Base-by-base conservation (phyloP, 1,284 basidiomycete genomes). In the Malassezia slooffiae region DNA sequence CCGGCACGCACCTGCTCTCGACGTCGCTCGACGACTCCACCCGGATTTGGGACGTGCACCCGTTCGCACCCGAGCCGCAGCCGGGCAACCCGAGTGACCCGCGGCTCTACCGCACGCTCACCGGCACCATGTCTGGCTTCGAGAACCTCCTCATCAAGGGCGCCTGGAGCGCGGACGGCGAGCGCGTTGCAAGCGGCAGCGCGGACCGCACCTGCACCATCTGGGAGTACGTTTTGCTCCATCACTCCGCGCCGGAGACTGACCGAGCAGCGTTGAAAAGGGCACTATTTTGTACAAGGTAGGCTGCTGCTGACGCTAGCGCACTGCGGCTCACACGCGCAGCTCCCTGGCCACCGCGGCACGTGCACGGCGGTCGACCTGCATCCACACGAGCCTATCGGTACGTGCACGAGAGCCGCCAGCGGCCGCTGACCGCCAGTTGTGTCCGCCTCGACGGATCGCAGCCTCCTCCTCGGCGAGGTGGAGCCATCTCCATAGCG, bases 41-140 rank as follows among this genome's bases (percentile, higher is more conserved):
- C 1, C 46, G 63, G 8, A 57, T 70, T 19, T 70, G 68, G 68
- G 68, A 70, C 31, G 62, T 70, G 4, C 50, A 62, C n/a, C 68
- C 68, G 1, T 70, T 68, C 38, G 68, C 65, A 19, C 60, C 62
- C 1, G 56, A 60, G 21, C 55, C 57, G 1, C 40, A 47, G 23
- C 57, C 57, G 1, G 50, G 55, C n/a, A 49, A 55, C 23, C 38
- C 43, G 30, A 21, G 47, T 17, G 52, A 55, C 22, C 53, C 61
- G 4, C 41, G 68, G 12, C 50, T 70, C 3, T 46, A 58, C 35
- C 47, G 62, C 28, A 70, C 65, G 6, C 43, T 70, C 3, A 36
- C 50, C 11, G 68, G 68, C 0, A 57, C 58, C 4, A 52, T 53
- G 4, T 57, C 55, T 36, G 68, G 68, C 19, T 67, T 60, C 31